Evolutionary conservation across 2,329 filamentous ascomycete genomes (phyloP), one percentile per base, ranked within the genome.

Genomic region (Alternaria solani): DNA sequence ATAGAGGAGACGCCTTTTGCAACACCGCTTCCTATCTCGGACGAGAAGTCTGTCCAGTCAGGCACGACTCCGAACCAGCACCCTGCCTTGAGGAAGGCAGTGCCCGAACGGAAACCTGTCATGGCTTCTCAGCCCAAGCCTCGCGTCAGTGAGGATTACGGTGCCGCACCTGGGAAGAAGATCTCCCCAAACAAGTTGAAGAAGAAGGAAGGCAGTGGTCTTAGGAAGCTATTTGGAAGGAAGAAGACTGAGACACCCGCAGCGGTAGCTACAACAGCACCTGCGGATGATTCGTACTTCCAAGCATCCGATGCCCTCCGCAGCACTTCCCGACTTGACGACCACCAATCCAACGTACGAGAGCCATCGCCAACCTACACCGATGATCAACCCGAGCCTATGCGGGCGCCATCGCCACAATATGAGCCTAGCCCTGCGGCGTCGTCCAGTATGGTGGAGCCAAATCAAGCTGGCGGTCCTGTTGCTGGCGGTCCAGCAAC

Each of bases 401-500:
- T 70, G 11, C 58, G 53, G 36, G 57, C 67, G 5, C 66, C 61
- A 4, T 69, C 74, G 23, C 68, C 69, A 28, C 67, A 65, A 25
- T 58, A 70, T n/a, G 66, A 74, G 55, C 70, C 67, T 14, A 76
- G 71, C 48, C 66, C 68, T 7, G 69, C 64, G 3, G 59, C 67
- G 9, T 71, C 74, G 30, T 64, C 67, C 28, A 55, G 46, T 12
- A 53, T 65, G 2, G 56, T 59, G 2, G 65, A 64, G 20, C 65
- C 72, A 30, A 61, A 59, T 7, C 83, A 84, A 48, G 80, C 83
- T 14, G 80, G 82, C 11, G 80, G 83, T 16, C 81, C 84, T 25
- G 79, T 80, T 36, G 75, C 87, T 6, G 86, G 85, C 5, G 83
- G 89, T 36, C 86, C 88, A 69, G 88, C 84, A 1, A 79, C 91